Percentiles rank a stretch among this genome's conserved stretches.
phyloP scores from a whole-genome alignment of 345 rosid species.

The Salix suchowensis region DNA sequence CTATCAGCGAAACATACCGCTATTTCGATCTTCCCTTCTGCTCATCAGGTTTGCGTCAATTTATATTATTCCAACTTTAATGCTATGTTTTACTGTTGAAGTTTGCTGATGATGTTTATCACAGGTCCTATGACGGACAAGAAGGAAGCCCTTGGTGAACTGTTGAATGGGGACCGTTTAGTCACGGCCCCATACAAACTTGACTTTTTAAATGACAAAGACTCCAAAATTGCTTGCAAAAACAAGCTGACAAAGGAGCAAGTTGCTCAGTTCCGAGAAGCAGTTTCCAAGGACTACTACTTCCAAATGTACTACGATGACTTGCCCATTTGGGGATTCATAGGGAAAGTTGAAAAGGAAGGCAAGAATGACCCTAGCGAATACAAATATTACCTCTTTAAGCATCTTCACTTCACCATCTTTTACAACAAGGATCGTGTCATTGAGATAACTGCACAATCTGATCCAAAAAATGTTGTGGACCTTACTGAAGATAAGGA shows the following conservation, averaged over 20 bases:
- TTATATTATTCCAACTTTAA: not conserved
- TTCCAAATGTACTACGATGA: conserved; percentile 91
- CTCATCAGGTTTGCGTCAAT: conserved; percentile 41
- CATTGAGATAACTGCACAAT: conserved; percentile 60
- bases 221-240: conserved; percentile 57
- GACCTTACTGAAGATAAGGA: conserved; percentile 80
- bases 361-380: conserved; percentile 41
- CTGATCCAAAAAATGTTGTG: conserved; percentile 67
- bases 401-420: conserved; percentile 71
- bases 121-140: conserved; percentile 67
- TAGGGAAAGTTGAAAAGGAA: conserved; percentile 62
- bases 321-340: conserved; percentile 85
- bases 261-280: conserved; percentile 53
- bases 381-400: conserved; percentile 62
- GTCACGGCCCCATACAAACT: conserved; percentile 85
- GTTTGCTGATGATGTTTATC: conserved; percentile 1
- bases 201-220: conserved; percentile 62
- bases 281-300: conserved; percentile 74
- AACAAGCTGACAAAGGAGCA: conserved; percentile 53
- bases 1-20: conserved; percentile 73
- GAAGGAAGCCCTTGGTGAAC: conserved; percentile 89
- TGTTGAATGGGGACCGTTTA: conserved; percentile 77
- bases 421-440: conserved; percentile 71
- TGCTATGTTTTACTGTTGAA: not conserved
- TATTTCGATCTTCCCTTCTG: conserved; percentile 84